Base-by-base conservation (phyloP, 2,329 filamentous ascomycete genomes). In the Stachybotrys chartarum region DNA sequence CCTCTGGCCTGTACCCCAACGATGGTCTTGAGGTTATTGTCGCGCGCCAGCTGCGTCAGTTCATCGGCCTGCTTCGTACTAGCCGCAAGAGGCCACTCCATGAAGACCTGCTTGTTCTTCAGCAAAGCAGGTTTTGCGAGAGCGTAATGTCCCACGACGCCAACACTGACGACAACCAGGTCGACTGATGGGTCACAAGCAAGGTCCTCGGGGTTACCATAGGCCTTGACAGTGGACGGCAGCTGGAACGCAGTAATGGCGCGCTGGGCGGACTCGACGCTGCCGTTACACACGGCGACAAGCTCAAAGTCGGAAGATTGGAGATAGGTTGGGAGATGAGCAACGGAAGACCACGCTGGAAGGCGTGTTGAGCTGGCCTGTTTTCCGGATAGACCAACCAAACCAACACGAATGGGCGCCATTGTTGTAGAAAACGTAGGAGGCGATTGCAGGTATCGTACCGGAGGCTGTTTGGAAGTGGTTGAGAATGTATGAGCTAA, bases 21-120 rank as follows among this genome's bases (percentile, higher is more conserved):
- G 7, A 78, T 67, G 4, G 70, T 75, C 51, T 66, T 66, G n/a
- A 66, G 62, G 3, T 71, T 63, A 11, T 68, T 66, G 39, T 68
- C 51, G 3, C 57, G 59, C 0, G 69, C 73, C 16, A 72, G 50
- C 1, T 60, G 59, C 1, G 68, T 64, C 58, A 82, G 62, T 55
- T 76, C 72, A 16, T 65, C 59, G 0, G 72, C 75, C 1, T 71
- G 62, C 3, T 59, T 55, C 3, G 68, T 59, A 54, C 72, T 72
- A 12, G 72, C 62, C 1, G 74, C 76, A 0, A 83, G 69, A 3
- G 79, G 81, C 77, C 80, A 84, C 65, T 84, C 80, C 14, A 81
- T 71, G 57, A 71, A 83, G 0, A 79, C 70, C 0, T 70, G 63
- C 63, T 82, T 82, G 7, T 77, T 79, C 0, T 75, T 73, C 6